Evolutionary conservation across 1,284 basidiomycete genomes (phyloP).

Genomic region (Moesziomyces globuligerus): DNA sequence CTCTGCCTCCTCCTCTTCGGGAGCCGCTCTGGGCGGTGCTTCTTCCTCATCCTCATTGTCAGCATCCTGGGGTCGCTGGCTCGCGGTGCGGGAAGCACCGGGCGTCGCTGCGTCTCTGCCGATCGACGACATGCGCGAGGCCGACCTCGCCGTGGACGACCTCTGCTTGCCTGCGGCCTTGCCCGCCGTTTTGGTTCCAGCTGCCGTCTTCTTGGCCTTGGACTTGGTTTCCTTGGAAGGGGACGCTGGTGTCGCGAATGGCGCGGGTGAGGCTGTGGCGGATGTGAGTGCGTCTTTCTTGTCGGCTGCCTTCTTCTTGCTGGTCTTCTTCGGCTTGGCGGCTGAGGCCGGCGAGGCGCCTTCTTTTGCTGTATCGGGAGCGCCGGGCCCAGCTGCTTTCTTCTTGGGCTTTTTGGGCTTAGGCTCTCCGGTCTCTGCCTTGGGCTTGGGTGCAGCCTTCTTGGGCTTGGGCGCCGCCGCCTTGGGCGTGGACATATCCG

Average conservation of each 20-base stretch:
- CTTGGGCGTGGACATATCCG: constrained; percentile 14
- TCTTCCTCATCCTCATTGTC: constrained; percentile 32
- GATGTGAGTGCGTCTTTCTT: constrained; percentile 11
- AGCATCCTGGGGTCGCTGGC: constrained; percentile 24
- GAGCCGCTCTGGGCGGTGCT: constrained; percentile 3
- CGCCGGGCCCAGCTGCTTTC: constrained; percentile 12
- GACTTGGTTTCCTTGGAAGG: constrained; percentile 16
- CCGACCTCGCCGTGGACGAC: constrained; percentile 31
- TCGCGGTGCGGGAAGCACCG: constrained; percentile 16
- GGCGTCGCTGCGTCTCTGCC: constrained; percentile 37
- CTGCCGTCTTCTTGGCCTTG: constrained; percentile 18
- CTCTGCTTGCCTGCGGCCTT: constrained; percentile 25
- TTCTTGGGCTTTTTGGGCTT: constrained; percentile 45
- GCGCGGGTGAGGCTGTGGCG: constrained; percentile 30
- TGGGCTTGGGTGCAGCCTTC: constrained; percentile 27
- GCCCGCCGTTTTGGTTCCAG: constrained; percentile 12
- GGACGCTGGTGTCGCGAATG: constrained; percentile 26
- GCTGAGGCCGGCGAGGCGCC: constrained; percentile 11
- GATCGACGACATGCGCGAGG: constrained; percentile 35
- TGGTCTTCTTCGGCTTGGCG: constrained; percentile 33
- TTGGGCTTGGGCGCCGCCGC: constrained; percentile 22
- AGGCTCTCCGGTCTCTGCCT: constrained; percentile 24
- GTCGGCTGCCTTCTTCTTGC: constrained; percentile 27
- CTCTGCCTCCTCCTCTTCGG: constrained; percentile 44
- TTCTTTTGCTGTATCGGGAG: constrained; percentile 9